Conservation (phyloP, 2,329 filamentous ascomycete genomes). For the Orbilia brochopaga region DNA sequence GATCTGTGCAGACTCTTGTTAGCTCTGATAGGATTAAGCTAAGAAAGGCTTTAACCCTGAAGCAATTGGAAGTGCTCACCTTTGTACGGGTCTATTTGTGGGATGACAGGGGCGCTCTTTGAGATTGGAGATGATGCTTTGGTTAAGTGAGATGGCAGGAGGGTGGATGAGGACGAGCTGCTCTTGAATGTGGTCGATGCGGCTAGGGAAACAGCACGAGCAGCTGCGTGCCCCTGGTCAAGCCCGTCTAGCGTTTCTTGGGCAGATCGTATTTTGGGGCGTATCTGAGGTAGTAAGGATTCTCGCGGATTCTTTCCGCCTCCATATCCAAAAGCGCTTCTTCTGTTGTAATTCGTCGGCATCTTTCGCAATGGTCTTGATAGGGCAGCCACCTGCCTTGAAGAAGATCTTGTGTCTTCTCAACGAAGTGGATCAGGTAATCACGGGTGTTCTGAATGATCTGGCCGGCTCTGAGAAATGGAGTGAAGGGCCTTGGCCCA, state of each 20-base stretch:
- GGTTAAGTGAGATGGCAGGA: too few relatives aligned
- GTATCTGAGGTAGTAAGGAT: not conserved
- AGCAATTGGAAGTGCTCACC: not conserved
- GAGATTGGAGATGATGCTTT: not conserved
- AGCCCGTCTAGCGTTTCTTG: too few relatives aligned
- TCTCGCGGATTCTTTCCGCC: not conserved
- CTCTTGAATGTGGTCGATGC: not conserved
- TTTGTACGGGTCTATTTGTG: not conserved
- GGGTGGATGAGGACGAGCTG: not conserved
- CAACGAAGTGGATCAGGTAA: not conserved
- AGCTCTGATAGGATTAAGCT: too few relatives aligned
- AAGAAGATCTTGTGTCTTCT: not conserved
- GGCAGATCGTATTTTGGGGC: not conserved
- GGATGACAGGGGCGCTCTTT: too few relatives aligned
- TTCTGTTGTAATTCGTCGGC: not conserved
- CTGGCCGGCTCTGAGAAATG: not conserved
- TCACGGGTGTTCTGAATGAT: not conserved
- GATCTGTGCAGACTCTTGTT: too few relatives aligned
- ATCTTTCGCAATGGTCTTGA: not conserved
- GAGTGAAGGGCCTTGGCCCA: not conserved
- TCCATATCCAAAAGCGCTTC: not conserved
- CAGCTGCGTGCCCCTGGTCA: too few relatives aligned
- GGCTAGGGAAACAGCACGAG: not conserved
- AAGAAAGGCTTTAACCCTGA: too few relatives aligned
- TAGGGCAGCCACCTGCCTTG: not conserved